Conservation (phyloP, 169 alveolate species). For the Cystoisospora suis region DNA sequence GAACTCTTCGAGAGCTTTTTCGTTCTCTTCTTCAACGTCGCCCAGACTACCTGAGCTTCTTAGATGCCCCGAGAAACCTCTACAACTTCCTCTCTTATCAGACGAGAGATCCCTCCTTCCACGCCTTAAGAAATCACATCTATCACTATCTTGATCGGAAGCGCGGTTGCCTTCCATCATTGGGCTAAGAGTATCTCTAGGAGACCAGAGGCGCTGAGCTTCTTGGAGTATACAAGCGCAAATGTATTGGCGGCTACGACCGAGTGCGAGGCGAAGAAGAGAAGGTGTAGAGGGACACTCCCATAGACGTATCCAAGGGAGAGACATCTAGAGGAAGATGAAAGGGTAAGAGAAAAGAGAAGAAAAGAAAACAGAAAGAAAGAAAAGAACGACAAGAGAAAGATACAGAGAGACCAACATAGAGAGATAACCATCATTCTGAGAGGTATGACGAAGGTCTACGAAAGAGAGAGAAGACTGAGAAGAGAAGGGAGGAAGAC, state of each 20-base stretch:
- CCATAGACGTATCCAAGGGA: not conserved
- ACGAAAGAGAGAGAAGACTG: too few relatives aligned
- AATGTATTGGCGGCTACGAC: not conserved
- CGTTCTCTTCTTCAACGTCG: not conserved
- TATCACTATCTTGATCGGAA: not conserved
- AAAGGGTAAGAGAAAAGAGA: not conserved
- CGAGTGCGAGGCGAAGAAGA: not conserved
- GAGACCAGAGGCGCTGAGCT: not conserved
- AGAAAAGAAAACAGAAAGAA: not conserved
- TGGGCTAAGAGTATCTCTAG: not conserved
- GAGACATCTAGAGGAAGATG: not conserved
- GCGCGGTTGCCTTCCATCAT: not conserved
- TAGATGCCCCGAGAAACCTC: not conserved
- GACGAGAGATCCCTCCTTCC: not conserved
- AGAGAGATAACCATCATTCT: not conserved
- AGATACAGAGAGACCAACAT: not conserved
- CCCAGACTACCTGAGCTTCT: not conserved
- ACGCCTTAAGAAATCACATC: not conserved
- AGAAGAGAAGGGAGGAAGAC: too few relatives aligned
- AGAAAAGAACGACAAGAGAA: not conserved
- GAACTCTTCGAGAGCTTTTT: not conserved
- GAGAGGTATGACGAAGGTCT: not conserved
- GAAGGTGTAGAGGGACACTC: not conserved
- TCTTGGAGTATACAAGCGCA: not conserved
- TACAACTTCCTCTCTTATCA: not conserved